phyloP scores from a whole-genome alignment of 129 eudicot species.

The Smallanthus sonchifolius region DNA sequence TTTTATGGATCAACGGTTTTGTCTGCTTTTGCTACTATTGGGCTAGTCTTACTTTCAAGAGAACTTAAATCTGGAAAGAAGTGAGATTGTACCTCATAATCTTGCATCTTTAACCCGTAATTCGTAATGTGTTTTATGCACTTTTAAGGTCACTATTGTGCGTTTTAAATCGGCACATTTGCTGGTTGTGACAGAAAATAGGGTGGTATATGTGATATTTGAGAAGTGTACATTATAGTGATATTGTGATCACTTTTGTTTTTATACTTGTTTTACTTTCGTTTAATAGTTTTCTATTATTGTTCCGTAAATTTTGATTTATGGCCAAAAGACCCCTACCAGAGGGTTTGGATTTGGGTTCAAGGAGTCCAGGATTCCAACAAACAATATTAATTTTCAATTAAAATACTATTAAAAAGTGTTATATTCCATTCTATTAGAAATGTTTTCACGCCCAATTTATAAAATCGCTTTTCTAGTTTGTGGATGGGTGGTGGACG shows the following conservation, averaged over 20 bases:
- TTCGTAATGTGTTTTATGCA: background rate
- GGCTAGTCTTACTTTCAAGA: constrained; percentile 54
- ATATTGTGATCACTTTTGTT: background rate
- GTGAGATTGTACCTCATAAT: constrained; percentile 28
- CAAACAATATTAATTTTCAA: background rate
- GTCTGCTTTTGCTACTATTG: constrained; percentile 56
- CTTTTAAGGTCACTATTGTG: background rate
- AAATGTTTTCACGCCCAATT: too few relatives aligned
- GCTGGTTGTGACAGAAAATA: background rate
- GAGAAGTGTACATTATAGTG: constrained; percentile 3
- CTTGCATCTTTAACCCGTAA: background rate
- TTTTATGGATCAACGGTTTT: constrained; percentile 63
- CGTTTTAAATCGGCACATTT: background rate
- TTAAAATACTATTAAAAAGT: too few relatives aligned
- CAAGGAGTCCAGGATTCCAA: constrained; percentile 8
- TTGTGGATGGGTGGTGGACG: too few relatives aligned
- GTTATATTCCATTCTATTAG: too few relatives aligned
- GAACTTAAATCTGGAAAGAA: constrained; percentile 55
- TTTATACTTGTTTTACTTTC: background rate
- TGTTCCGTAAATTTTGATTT: background rate
- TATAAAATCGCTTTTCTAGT: too few relatives aligned
- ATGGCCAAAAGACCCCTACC: background rate
- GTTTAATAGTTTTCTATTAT: background rate
- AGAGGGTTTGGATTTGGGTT: background rate
- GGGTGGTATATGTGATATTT: background rate